These are phyloP conservation scores for Helotiales sp. DNA, from an alignment of 2,329 filamentous ascomycete species.

Conservation along the genomic window DNA sequence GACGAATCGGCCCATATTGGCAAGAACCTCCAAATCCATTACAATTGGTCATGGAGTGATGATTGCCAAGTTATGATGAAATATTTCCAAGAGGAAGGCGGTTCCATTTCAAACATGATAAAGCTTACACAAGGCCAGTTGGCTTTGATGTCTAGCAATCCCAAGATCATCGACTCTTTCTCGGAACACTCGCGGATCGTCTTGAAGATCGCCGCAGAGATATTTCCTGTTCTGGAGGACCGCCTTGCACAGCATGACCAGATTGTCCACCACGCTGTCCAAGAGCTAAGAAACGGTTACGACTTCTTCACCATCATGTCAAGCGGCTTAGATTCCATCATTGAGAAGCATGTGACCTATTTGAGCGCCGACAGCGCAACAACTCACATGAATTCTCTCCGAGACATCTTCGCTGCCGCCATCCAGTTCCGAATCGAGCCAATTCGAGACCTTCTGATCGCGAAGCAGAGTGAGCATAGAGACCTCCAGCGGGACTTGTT, in stretches of 20 bases:
- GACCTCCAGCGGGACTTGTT: conserved; percentile 45
- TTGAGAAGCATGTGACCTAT: conserved; percentile 61
- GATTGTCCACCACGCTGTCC: conserved; percentile 40
- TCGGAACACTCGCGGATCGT: conserved; percentile 38
- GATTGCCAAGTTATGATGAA: conserved; percentile 35
- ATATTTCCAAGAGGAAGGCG: conserved; percentile 44
- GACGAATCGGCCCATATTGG: conserved; percentile 44
- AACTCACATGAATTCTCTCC: conserved; percentile 48
- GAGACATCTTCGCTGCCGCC: conserved; percentile 51
- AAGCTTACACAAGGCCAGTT: conserved; percentile 51
- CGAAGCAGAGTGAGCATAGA: conserved; percentile 36
- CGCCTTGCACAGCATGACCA: conserved; percentile 25
- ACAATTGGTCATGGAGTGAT: conserved; percentile 44
- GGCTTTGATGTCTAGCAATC: conserved; percentile 50
- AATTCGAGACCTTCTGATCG: conserved; percentile 33
- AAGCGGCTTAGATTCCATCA: conserved; percentile 50
- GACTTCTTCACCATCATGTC: conserved; percentile 52
- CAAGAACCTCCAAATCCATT: conserved; percentile 47
- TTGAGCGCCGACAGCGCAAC: conserved; percentile 54
- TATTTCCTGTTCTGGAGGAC: conserved; percentile 26
- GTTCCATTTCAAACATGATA: conserved; percentile 50
- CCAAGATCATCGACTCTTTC: conserved; percentile 49
- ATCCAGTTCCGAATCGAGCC: conserved; percentile 40
- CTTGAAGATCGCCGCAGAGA: conserved; percentile 31
- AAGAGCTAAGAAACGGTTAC: conserved; percentile 49